These are phyloP conservation scores for Solanum virginianum DNA, from an alignment of 257 asterid genomes.

Conservation along the genomic window DNA sequence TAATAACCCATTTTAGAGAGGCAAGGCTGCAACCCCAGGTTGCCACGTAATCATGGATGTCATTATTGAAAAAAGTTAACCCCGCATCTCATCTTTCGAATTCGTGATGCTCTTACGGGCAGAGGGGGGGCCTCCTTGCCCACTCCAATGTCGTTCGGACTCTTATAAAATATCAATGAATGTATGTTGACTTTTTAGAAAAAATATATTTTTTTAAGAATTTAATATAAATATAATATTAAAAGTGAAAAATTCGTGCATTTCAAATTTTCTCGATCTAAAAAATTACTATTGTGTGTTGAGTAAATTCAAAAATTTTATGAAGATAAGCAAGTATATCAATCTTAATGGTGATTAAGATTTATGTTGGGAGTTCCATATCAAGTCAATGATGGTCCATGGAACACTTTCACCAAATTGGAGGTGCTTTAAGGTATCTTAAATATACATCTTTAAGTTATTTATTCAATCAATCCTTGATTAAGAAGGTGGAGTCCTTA, in stretches of 20 bases:
- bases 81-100: background rate
- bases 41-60: constrained; percentile 38
- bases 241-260: too few relatives aligned
- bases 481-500: background rate
- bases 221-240: too few relatives aligned
- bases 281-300: too few relatives aligned
- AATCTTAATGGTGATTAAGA: background rate
- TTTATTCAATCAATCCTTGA: background rate
- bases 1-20: constrained; percentile 7
- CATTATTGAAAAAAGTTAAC: constrained; percentile 1
- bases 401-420: background rate
- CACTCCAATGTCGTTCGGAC: too few relatives aligned
- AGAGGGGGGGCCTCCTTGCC: background rate
- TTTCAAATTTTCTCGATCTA: background rate
- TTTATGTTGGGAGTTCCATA: accelerated
- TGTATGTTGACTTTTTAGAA: accelerated
- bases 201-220: too few relatives aligned
- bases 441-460: background rate
- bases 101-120: background rate
- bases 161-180: too few relatives aligned
- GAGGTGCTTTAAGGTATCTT: background rate
- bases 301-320: background rate
- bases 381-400: background rate
- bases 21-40: constrained; percentile 41
- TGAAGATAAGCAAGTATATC: too few relatives aligned